A percentile compares a stretch with the other conserved stretches of the same genome.
Evolutionary conservation across 2,329 filamentous ascomycete genomes (phyloP).

Genomic region (Fusarium liriodendri): DNA sequence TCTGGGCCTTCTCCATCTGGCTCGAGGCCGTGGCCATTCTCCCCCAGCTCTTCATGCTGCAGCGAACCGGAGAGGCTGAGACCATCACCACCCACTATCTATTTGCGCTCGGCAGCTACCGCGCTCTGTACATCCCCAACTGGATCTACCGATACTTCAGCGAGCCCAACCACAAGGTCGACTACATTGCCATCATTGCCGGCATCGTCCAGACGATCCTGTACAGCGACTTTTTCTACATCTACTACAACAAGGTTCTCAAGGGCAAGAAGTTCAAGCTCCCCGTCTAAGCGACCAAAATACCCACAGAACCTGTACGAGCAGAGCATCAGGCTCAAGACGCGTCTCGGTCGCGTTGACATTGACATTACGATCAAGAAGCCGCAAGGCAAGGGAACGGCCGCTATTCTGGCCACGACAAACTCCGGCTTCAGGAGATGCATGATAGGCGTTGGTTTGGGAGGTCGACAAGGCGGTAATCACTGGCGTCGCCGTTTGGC

Average conservation of each 20-base stretch:
- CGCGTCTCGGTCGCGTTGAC: conserved; percentile 8
- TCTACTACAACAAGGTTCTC: conserved; percentile 97
- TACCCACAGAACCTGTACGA: conserved; percentile 13
- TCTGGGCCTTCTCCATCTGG: conserved; percentile 99
- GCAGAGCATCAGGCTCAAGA: conserved; percentile 22
- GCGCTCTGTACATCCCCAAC: conserved; percentile 97
- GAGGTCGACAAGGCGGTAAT: conserved; percentile 42
- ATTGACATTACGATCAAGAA: conserved; percentile 32
- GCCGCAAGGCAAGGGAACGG: conserved; percentile 26
- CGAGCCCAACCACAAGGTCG: conserved; percentile 77
- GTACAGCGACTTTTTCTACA: conserved; percentile 99
- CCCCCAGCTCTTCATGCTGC: conserved; percentile 97
- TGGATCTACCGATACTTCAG: conserved; percentile 93
- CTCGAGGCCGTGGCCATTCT: conserved; percentile 96
- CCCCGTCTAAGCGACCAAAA: conserved; percentile 69
- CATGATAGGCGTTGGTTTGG: conserved; percentile 49
- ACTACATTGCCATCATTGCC: conserved; percentile 88
- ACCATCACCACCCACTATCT: conserved; percentile 99
- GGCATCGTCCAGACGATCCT: conserved; percentile 93
- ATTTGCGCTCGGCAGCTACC: conserved; percentile 90
- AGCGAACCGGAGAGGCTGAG: conserved; percentile 96
- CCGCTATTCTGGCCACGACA: conserved; percentile 31
- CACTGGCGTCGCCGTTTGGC: conserved; percentile 44
- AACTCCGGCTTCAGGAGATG: conserved; percentile 41
- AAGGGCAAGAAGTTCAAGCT: conserved; percentile 91